phyloP scores from a whole-genome alignment of 495 filamentous ascomycete genomes.

The Thermochaetoides thermophila region DNA sequence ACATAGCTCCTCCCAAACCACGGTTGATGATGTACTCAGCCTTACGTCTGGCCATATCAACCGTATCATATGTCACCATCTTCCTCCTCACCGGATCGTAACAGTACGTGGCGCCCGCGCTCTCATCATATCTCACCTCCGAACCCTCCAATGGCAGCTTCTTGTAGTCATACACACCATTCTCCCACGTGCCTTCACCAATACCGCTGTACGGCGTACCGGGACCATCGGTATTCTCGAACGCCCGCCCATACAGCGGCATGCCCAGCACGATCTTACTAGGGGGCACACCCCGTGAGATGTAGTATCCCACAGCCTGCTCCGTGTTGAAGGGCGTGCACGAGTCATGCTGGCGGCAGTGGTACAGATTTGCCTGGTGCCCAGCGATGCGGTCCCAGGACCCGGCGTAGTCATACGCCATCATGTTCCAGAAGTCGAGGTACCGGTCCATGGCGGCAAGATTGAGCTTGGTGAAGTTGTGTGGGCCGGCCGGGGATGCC shows the following conservation, averaged over 20 bases:
- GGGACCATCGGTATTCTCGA: conserved; percentile 58
- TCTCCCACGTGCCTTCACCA: conserved; percentile 73
- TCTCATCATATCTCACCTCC: conserved; percentile 33
- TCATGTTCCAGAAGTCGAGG: conserved; percentile 91
- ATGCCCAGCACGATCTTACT: conserved; percentile 77
- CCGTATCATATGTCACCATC: conserved; percentile 71
- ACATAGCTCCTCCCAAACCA: conserved; percentile 77
- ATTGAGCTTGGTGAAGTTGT: conserved; percentile 63
- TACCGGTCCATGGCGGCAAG: conserved; percentile 60
- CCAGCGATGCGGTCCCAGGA: conserved; percentile 62
- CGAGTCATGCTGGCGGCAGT: conserved; percentile 34
- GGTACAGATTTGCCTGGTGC: conserved; percentile 70
- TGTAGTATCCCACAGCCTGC: conserved; percentile 53
- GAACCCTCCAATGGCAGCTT: conserved; percentile 41
- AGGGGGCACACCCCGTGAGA: conserved; percentile 41
- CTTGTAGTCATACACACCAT: conserved; percentile 81
- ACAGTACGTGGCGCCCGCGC: conserved; percentile 54
- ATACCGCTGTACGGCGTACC: conserved; percentile 55
- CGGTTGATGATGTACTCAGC: conserved; percentile 48
- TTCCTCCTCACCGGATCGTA: conserved; percentile 45
- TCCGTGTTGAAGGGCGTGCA: conserved; percentile 67
- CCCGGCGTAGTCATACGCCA: conserved; percentile 72
- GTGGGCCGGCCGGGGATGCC: conserved; percentile 48
- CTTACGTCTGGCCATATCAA: conserved; percentile 50
- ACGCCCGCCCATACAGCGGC: conserved; percentile 84